Evolutionary conservation across 805 yeast species (phyloP), one percentile per base, ranked within the genome.

Genomic region (Candida adriatica): DNA sequence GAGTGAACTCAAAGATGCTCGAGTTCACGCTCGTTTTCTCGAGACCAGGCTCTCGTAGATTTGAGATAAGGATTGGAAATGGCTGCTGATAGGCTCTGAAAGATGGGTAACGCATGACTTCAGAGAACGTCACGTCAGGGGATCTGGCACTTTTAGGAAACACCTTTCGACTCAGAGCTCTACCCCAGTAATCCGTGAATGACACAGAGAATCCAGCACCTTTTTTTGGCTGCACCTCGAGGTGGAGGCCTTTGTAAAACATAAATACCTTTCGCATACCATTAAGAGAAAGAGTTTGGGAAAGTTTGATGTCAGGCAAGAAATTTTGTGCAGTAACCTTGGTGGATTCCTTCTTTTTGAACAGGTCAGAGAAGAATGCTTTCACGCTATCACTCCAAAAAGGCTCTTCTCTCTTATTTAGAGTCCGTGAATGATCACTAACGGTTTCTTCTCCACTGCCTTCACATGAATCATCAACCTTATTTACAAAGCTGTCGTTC

Each of bases 151-250:
- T 31, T 16, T 47, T 46, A 0, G 68, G 64, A 30, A 72, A 67
- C 2, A 73, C 55, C 22, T 56, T 60, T 35, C 70, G 58, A 3
- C 73, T 59, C 21, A 78, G 55, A 1, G 82, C 83, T 38, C 75
- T 59, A 0, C 82, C 84, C 80, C 82, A 74, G 44, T 76, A 77
- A 45, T 78, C 85, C 0, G 83, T 77, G 25, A 78, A 61, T 0
- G 82, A 72, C 1, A 75, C 55, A 13, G 65, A 64, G 43, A 69
- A 73, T 0, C 83, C 83, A 3, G 64, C 59, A 11, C 53, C 41
- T 39, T 66, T 73, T 41, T 78, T 75, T 2, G 67, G 50, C 22
- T 71, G 55, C 1, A 75, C 76, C 37, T 71, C 76, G 10, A 59
- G 46, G 41, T 74, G 79, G n/a, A 78, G 49, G 13, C 60, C 60